Evolutionary conservation across 2,329 filamentous ascomycete species (phyloP).

Genomic region (Metarhizium sp.): DNA sequence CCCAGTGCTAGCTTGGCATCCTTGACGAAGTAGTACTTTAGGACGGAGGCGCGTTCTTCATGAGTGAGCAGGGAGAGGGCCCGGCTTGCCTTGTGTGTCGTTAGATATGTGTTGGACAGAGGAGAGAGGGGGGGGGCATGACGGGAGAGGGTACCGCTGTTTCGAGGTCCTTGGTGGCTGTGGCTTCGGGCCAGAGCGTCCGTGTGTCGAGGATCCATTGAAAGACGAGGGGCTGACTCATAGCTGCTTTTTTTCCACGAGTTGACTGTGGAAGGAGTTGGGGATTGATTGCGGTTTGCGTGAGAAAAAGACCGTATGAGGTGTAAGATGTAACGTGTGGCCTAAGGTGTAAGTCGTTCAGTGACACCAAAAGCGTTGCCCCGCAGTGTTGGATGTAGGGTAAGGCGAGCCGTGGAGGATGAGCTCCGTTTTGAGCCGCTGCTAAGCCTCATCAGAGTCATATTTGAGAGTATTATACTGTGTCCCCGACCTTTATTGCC

Average conservation of each 20-base stretch:
- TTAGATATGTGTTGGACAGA: not conserved
- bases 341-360: too few species aligned
- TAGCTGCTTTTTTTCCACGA: not conserved
- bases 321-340: too few species aligned
- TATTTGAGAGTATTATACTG: too few species aligned
- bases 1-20: conserved; percentile 68
- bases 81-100: conserved; percentile 36
- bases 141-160: conserved; percentile 28
- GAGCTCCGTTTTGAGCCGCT: too few species aligned
- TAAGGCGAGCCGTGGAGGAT: too few species aligned
- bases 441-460: too few species aligned
- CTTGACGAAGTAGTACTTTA: conserved; percentile 54
- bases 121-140: conserved; percentile 3
- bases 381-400: too few species aligned
- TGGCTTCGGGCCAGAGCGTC: conserved; percentile 43
- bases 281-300: too few species aligned
- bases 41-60: conserved; percentile 47
- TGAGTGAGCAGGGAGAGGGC: conserved; percentile 42
- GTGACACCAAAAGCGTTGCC: too few species aligned
- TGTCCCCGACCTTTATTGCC: too few species aligned
- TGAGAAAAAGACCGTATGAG: too few species aligned
- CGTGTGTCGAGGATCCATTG: conserved; percentile 57
- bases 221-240: conserved; percentile 29
- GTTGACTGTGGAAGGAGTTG: too few species aligned
- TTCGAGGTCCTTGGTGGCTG: conserved; percentile 37